Evolutionary conservation across 2,329 filamentous ascomycete species (phyloP), one percentile per base, ranked within the genome.

Genomic region (Sphaerulina vaccinii): DNA sequence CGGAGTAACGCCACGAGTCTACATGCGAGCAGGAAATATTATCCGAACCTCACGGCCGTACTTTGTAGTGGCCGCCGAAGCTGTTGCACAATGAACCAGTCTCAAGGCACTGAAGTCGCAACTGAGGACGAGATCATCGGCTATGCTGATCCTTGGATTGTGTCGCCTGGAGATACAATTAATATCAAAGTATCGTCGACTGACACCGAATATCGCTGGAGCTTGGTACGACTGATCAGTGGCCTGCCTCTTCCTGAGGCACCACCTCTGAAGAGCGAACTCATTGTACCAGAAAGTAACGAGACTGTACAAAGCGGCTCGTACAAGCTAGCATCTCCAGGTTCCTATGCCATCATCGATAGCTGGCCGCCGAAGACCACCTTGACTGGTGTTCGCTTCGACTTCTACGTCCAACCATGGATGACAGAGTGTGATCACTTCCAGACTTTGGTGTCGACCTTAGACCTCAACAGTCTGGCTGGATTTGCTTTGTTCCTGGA

Each of bases 101-200:
- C 24, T 7, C 24, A 27, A 27, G 11, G 11, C 13, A 23, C 4
- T n/a, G 11, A 36, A 15, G 9, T n/a, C 8, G 2, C 5, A 36
- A 3, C 24, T 27, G 45, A 40, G 24, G 35, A 48, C 36, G 45
- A 48, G 24, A 48, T 48, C 2, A 38, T 48, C 16, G 45, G 45
- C 2, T 48, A 48, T 15, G 45, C 29, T 11, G 45, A 48, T 7
- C 45, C 45, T 5, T 48, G 45, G 45, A 48, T 48, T 16, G 24
- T 36, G 24, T 48, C 45, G 11, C 36, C 45, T 13, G 45, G 45
- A 8, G 45, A 48, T 16, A 27, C 22, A n/a, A 22, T 48, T 18
- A 36, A 33, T 24, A 35, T 48, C 9, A 48, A 48, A 36, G 45
- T 48, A 5, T 48, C 45, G 8, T 38, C 33, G 11, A 48, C 45